Percentiles rank a stretch among this genome's conserved stretches.
Conservation (phyloP, 2,329 filamentous ascomycete genomes). For the Pyrenochaeta sp. region DNA sequence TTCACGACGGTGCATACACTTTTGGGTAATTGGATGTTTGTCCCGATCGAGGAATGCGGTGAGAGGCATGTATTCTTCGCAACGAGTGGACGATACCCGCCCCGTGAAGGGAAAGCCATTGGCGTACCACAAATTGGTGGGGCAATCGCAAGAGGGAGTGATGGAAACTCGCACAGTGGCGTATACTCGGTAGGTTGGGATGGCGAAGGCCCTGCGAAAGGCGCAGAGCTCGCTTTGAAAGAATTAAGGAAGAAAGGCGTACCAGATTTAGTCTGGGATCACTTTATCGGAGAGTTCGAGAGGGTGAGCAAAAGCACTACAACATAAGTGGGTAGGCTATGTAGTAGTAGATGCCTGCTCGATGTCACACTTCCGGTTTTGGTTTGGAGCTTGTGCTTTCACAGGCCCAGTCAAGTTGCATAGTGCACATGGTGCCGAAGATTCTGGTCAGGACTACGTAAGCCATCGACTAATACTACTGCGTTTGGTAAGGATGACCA, state of each 20-base stretch:
- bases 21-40: slow-evolving; percentile 13
- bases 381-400: no score
- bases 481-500: no score
- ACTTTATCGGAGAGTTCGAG: slow-evolving; percentile 34
- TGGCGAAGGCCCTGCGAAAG: slow-evolving; percentile 16
- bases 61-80: slow-evolving; percentile 40
- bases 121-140: slow-evolving; percentile 5
- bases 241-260: slow-evolving; percentile 28
- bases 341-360: no score
- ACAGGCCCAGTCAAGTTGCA: no score
- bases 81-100: slow-evolving; percentile 31
- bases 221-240: slow-evolving; percentile 7
- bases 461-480: no score
- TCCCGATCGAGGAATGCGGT: slow-evolving; percentile 33
- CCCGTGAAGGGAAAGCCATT: slow-evolving; percentile 12
- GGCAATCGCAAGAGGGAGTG: slow-evolving; percentile 1
- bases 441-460: no score
- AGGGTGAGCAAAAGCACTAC: slow-evolving; percentile 7
- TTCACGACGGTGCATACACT: slow-evolving; percentile 17
- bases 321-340: neutral
- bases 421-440: no score
- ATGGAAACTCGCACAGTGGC: slow-evolving; percentile 29
- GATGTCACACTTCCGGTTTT: no score
- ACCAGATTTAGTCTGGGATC: slow-evolving; percentile 37
- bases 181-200: slow-evolving; percentile 31